Percentiles rank a stretch among this genome's conserved stretches.
These are phyloP conservation scores for Agaricus blazei DNA, from an alignment of 768 basidiomycete genomes.

Conservation along the genomic window DNA sequence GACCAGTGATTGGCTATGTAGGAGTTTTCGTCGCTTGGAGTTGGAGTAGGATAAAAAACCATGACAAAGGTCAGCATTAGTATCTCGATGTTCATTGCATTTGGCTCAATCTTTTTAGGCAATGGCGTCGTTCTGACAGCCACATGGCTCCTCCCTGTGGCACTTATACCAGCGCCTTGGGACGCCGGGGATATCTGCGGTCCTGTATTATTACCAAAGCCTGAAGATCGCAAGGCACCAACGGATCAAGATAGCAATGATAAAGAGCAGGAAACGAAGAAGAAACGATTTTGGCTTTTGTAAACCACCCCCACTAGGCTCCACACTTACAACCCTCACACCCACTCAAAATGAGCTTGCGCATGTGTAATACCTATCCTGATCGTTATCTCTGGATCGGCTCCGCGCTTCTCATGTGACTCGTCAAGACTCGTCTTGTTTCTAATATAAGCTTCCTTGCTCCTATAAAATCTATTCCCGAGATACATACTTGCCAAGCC, in stretches of 20 bases:
- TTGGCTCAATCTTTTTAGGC: constrained; percentile 32
- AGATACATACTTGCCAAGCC: background rate
- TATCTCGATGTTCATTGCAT: constrained; percentile 1
- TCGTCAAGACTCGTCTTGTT: background rate
- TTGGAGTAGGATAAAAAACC: constrained; percentile 62
- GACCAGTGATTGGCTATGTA: constrained; percentile 66
- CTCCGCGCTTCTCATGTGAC: background rate
- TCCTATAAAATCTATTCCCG: no score
- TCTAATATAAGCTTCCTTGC: background rate
- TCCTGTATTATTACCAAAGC: constrained; percentile 20
- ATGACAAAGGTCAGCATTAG: constrained; percentile 52
- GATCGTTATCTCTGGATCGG: background rate
- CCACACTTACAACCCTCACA: background rate
- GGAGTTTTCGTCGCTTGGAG: constrained; percentile 77
- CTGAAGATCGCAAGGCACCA: constrained; percentile 16
- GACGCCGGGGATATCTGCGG: constrained; percentile 43
- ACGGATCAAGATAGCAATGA: constrained; percentile 6
- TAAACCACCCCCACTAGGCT: background rate
- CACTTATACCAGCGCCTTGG: constrained; percentile 73
- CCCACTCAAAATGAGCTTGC: background rate
- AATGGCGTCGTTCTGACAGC: constrained; percentile 79
- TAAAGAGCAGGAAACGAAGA: constrained; percentile 11
- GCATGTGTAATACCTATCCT: background rate
- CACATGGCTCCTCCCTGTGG: constrained; percentile 77
- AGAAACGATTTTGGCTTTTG: constrained; percentile 2